These are phyloP conservation scores for Metschnikowia reukaufii DNA, from an alignment of 805 yeast genomes.

Conservation along the genomic window DNA sequence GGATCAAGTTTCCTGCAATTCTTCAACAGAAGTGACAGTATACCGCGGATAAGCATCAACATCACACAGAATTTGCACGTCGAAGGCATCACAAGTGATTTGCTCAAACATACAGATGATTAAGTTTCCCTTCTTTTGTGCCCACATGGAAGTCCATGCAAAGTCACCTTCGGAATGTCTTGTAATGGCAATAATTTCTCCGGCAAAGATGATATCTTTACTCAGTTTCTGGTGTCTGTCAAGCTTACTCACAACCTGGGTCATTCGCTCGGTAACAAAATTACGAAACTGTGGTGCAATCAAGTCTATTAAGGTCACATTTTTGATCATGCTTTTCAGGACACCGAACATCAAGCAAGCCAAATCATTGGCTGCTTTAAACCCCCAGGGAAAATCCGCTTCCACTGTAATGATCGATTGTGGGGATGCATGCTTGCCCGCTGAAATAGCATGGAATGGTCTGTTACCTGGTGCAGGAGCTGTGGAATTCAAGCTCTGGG, in stretches of 20 bases:
- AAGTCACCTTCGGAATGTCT: constrained; percentile 59
- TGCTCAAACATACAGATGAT: constrained; percentile 86
- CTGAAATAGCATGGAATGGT: constrained; percentile 62
- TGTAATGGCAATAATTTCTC: constrained; percentile 79
- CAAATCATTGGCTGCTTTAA: constrained; percentile 84
- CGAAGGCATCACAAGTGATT: constrained; percentile 52
- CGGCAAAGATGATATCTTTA: constrained; percentile 64
- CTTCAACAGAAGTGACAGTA: constrained; percentile 27
- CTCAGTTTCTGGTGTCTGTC: constrained; percentile 18
- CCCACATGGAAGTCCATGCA: constrained; percentile 92
- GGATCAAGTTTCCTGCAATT: constrained; percentile 37
- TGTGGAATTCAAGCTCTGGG: constrained; percentile 6
- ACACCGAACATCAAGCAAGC: constrained; percentile 88
- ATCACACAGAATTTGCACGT: constrained; percentile 20
- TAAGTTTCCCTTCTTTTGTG: constrained; percentile 67
- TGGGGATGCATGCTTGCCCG: constrained; percentile 70
- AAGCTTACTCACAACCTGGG: constrained; percentile 15
- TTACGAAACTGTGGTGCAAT: constrained; percentile 74
- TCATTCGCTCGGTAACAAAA: constrained; percentile 61
- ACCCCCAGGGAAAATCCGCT: constrained; percentile 70
- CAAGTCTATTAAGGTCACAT: constrained; percentile 69
- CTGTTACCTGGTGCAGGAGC: constrained; percentile 30
- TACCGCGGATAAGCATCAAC: constrained; percentile 16
- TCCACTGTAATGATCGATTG: constrained; percentile 86
- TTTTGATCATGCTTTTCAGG: constrained; percentile 58